Conservation (phyloP, 306 rosid genomes). For the Dalbergia oliveri region DNA sequence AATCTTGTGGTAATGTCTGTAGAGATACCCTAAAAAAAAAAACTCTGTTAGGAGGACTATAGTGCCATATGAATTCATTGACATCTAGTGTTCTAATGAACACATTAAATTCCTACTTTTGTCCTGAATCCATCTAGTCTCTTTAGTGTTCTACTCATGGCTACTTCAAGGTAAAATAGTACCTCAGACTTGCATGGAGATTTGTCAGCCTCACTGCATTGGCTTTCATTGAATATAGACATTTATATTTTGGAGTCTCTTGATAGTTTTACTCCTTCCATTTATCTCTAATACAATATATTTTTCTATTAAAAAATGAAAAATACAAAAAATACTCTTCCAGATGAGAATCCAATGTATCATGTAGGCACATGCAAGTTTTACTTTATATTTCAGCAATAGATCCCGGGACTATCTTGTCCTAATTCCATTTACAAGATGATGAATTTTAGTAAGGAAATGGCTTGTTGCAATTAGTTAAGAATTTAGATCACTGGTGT, state of each 20-base stretch:
- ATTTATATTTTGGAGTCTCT: background rate
- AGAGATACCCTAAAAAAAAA: background rate
- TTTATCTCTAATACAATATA: background rate
- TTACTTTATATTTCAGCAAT: background rate
- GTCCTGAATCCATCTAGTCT: background rate
- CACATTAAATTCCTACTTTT: conserved; percentile 5
- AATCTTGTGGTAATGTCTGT: too few species aligned
- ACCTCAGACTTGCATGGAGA: background rate
- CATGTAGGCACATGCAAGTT: background rate
- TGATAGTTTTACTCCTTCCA: background rate
- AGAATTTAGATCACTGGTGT: background rate
- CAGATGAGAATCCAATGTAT: background rate
- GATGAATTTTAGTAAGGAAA: background rate
- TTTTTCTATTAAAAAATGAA: background rate
- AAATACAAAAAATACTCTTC: background rate
- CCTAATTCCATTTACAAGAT: conserved; percentile 9
- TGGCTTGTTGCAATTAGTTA: background rate
- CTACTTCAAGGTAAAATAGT: background rate
- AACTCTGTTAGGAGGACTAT: background rate
- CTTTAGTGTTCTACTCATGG: background rate
- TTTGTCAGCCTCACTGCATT: background rate
- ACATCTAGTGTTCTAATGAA: background rate
- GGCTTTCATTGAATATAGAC: background rate
- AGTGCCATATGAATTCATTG: conserved; percentile 9
- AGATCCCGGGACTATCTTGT: background rate